Conservation (phyloP, 2,329 filamentous ascomycete species). For the Macroventuria anomochaeta region DNA sequence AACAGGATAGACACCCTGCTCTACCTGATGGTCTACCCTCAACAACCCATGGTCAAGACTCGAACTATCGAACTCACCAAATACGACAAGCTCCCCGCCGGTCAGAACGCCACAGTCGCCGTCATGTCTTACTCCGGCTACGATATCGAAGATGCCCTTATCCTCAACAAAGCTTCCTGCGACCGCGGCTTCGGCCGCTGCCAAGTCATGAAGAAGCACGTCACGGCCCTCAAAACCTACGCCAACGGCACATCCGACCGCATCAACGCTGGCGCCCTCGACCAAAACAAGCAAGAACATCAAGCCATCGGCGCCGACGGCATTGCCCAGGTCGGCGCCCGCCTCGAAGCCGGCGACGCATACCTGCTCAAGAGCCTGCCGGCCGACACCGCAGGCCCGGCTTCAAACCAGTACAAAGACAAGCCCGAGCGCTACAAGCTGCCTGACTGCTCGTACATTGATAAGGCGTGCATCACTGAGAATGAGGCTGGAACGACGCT, state of each 20-base stretch:
- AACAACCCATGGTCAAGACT: conserved; percentile 96
- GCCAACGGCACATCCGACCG: conserved; percentile 74
- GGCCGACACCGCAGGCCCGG: conserved; percentile 74
- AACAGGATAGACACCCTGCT: conserved; percentile 94
- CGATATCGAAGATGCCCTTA: conserved; percentile 97
- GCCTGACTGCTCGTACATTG: conserved; percentile 84
- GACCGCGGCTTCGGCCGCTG: conserved; percentile 96
- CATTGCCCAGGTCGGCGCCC: conserved; percentile 82
- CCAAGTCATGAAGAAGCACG: conserved; percentile 97
- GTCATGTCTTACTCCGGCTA: conserved; percentile 99
- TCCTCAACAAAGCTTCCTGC: conserved; percentile 93
- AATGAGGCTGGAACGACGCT: conserved; percentile 84
- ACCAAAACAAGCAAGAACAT: conserved; percentile 63
- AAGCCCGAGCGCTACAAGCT: conserved; percentile 80
- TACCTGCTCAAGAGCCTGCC: conserved; percentile 92
- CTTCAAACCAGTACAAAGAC: conserved; percentile 69
- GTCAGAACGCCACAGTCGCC: conserved; percentile 95
- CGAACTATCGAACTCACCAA: conserved; percentile 96
- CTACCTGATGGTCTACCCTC: conserved; percentile 96
- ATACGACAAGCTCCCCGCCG: conserved; percentile 95
- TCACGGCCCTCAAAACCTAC: conserved; percentile 85
- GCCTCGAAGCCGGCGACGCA: conserved; percentile 78
- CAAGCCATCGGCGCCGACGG: conserved; percentile 84
- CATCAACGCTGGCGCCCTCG: conserved; percentile 52
- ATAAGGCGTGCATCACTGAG: conserved; percentile 93